These are phyloP conservation scores for Tagetes erecta DNA, from an alignment of 129 eudicot species.

Conservation along the genomic window DNA sequence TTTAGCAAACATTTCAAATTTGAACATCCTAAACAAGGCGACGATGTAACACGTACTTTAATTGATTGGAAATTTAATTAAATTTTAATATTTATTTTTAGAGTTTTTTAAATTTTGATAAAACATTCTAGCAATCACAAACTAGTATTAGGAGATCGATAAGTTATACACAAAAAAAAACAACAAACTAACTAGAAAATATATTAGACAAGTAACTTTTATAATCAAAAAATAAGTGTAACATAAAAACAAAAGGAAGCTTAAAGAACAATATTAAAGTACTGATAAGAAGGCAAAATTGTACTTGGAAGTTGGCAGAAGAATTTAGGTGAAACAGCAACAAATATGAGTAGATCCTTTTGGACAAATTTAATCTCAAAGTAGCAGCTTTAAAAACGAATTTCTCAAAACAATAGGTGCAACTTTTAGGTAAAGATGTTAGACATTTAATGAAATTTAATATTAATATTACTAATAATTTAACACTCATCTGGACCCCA, in stretches of 20 bases:
- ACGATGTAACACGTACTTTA: too few relatives aligned
- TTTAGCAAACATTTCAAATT: too few relatives aligned
- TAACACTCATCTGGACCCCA: slow-evolving; percentile 40
- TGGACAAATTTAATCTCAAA: slow-evolving; percentile 16
- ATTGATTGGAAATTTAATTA: too few relatives aligned
- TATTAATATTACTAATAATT: neutral
- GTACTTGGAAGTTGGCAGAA: slow-evolving; percentile 32
- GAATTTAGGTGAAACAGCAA: slow-evolving; percentile 37
- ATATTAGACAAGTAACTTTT: neutral
- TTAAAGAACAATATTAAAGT: slow-evolving; percentile 15
- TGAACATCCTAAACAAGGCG: too few relatives aligned
- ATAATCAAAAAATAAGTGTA: neutral
- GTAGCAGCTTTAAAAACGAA: slow-evolving; percentile 34
- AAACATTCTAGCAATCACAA: neutral
- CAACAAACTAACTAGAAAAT: neutral
- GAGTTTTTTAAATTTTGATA: too few relatives aligned
- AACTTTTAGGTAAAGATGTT: slow-evolving; percentile 45
- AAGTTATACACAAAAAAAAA: neutral
- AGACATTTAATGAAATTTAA: slow-evolving; percentile 27
- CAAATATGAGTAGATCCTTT: slow-evolving; percentile 9
- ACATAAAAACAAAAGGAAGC: neutral
- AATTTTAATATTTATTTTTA: too few relatives aligned
- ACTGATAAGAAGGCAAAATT: slow-evolving; percentile 29
- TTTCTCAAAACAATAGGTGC: slow-evolving; percentile 14
- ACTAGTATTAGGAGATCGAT: neutral